Evolutionary conservation across 176 grass and related monocot genomes (phyloP).

Genomic region (Oryza meridionalis): DNA sequence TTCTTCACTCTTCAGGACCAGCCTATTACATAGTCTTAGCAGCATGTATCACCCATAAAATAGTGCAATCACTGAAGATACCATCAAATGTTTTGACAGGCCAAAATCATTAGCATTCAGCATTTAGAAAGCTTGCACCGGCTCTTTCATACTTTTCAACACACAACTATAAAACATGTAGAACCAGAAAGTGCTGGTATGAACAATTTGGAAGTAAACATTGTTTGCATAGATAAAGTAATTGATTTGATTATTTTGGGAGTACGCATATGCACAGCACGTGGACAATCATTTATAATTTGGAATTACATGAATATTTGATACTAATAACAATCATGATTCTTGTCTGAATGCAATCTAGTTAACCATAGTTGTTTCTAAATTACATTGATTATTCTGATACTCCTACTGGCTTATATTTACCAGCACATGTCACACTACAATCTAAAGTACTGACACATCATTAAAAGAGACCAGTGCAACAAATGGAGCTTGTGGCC

Average conservation of each 20-base stretch:
- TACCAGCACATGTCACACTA: background rate
- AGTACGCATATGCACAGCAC: background rate
- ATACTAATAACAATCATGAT: background rate
- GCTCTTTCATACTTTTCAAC: background rate
- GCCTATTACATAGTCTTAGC: conserved; percentile 25
- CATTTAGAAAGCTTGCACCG: background rate
- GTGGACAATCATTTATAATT: background rate
- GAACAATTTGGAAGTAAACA: background rate
- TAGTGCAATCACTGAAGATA: background rate
- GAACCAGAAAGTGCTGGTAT: background rate
- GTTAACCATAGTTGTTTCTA: background rate
- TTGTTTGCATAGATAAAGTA: too few relatives aligned
- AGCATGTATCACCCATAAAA: background rate
- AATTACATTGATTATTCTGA: conserved; percentile 21
- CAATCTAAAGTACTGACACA: background rate
- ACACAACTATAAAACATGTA: background rate
- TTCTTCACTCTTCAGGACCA: conserved; percentile 73
- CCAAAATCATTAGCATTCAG: background rate
- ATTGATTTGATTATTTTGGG: background rate
- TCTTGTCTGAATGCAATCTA: background rate
- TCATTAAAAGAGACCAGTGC: background rate
- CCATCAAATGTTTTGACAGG: background rate
- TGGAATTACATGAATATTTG: conserved; percentile 4
- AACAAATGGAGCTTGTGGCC: background rate
- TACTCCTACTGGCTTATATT: background rate